Conservation (phyloP, 140 eudicot species). For the Artemisia princeps region DNA sequence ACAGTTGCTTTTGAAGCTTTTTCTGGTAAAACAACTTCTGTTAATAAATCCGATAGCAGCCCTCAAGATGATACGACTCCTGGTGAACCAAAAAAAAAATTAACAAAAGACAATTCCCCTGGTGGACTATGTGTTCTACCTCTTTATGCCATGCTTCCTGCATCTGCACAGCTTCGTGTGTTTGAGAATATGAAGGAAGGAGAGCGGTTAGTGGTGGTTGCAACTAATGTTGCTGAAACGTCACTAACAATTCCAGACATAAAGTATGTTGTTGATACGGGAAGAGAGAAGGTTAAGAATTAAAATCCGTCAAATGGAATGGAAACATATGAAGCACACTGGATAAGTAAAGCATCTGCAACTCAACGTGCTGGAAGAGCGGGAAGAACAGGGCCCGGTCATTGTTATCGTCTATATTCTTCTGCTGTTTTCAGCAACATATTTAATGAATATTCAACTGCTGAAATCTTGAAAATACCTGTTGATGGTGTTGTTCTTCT, state of each 20-base stretch:
- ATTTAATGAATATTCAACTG: slow-evolving; percentile 55
- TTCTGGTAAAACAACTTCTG: slow-evolving; percentile 30
- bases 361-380: slow-evolving; percentile 97
- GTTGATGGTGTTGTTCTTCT: slow-evolving; percentile 93
- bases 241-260: slow-evolving; percentile 91
- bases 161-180: slow-evolving; percentile 82
- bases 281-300: slow-evolving; percentile 76
- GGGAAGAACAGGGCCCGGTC: slow-evolving; percentile 97
- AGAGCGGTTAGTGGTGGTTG: slow-evolving; percentile 80
- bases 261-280: slow-evolving; percentile 89
- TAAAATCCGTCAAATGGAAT: slow-evolving; percentile 71
- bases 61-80: slow-evolving; percentile 2
- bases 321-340: slow-evolving; percentile 76
- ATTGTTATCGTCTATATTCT: slow-evolving; percentile 89
- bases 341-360: slow-evolving; percentile 99
- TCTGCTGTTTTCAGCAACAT: slow-evolving; percentile 62
- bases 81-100: slow-evolving; percentile 10
- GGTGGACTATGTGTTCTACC: slow-evolving; percentile 69
- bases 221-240: slow-evolving; percentile 96
- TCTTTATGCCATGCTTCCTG: slow-evolving; percentile 96
- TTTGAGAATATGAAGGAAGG: slow-evolving; percentile 67
- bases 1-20: slow-evolving; percentile 81
- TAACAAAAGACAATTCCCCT: slow-evolving; percentile 21
- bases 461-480: slow-evolving; percentile 81
- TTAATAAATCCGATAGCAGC: slow-evolving; percentile 17